phyloP scores from a whole-genome alignment of 495 filamentous ascomycete species.

The Glonium stellatum region DNA sequence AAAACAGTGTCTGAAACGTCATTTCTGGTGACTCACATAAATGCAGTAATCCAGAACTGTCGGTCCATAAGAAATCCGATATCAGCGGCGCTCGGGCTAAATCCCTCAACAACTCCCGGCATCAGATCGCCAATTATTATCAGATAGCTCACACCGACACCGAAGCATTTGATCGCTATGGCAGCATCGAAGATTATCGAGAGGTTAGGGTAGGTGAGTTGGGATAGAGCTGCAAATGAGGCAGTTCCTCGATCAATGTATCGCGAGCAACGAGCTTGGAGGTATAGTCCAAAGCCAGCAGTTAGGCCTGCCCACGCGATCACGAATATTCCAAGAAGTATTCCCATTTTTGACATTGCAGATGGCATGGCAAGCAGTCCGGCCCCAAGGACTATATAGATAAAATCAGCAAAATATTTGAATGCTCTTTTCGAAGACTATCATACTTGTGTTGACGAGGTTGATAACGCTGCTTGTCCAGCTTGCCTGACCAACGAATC shows the following conservation, averaged over 20 bases:
- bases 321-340: conserved; percentile 71
- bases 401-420: neutral
- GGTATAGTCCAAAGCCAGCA: conserved; percentile 87
- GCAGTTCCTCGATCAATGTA: conserved; percentile 80
- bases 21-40: conserved; percentile 56
- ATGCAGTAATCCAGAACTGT: conserved; percentile 96
- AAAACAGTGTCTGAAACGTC: conserved; percentile 8
- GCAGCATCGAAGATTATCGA: conserved; percentile 93
- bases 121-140: conserved; percentile 98
- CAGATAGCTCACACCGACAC: conserved; percentile 90
- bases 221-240: conserved; percentile 88
- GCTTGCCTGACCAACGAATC: conserved; percentile 63
- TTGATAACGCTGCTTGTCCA: conserved; percentile 93
- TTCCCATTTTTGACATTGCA: conserved; percentile 86
- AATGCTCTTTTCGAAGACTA: neutral
- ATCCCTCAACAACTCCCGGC: conserved; percentile 83
- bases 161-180: conserved; percentile 97
- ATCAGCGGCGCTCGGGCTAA: conserved; percentile 52
- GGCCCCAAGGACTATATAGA: conserved; percentile 70
- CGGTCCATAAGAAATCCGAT: conserved; percentile 74
- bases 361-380: conserved; percentile 92
- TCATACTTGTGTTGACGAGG: conserved; percentile 83
- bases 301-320: conserved; percentile 86
- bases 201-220: conserved; percentile 94
- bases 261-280: conserved; percentile 83